Percentiles rank a stretch among this genome's conserved stretches.
Evolutionary conservation across 148 eudicot species (phyloP).

Genomic region (Mesembryanthemum crystallinum): DNA sequence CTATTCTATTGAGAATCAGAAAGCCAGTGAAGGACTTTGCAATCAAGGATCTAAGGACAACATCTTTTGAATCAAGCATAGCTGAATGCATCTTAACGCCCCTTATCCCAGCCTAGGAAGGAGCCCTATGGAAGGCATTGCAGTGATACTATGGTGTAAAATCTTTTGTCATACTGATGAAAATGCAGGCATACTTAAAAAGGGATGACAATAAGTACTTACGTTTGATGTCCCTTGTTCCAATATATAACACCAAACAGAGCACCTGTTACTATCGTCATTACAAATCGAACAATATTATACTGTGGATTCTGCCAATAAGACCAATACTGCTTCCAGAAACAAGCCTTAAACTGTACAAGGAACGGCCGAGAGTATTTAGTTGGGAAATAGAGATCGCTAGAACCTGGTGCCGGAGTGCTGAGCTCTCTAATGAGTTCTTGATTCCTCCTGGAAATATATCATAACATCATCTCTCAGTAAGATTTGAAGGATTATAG

Average conservation of each 20-base stretch:
- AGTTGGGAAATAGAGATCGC: constrained; percentile 53
- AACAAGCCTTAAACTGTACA: constrained; percentile 57
- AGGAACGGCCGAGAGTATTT: constrained; percentile 50
- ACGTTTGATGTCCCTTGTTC: constrained; percentile 52
- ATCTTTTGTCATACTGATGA: background rate
- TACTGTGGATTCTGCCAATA: constrained; percentile 76
- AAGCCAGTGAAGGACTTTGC: no score
- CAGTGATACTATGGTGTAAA: background rate
- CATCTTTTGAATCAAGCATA: no score
- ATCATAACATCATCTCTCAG: constrained; percentile 3
- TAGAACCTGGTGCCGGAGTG: constrained; percentile 36
- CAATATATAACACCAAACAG: constrained; percentile 62
- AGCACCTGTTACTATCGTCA: constrained; percentile 36
- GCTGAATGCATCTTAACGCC: background rate
- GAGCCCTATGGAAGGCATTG: background rate
- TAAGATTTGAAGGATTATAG: background rate
- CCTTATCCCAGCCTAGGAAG: background rate
- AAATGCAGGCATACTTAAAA: background rate
- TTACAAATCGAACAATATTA: constrained; percentile 46
- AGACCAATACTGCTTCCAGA: constrained; percentile 69
- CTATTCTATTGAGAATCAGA: no score
- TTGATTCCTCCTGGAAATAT: constrained; percentile 48
- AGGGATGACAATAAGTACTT: constrained; percentile 24
- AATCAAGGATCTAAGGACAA: no score
- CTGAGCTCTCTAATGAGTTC: constrained; percentile 46